These are phyloP conservation scores for Phytophthora idaei DNA, from an alignment of 352 stramenopile genomes.

Conservation along the genomic window DNA sequence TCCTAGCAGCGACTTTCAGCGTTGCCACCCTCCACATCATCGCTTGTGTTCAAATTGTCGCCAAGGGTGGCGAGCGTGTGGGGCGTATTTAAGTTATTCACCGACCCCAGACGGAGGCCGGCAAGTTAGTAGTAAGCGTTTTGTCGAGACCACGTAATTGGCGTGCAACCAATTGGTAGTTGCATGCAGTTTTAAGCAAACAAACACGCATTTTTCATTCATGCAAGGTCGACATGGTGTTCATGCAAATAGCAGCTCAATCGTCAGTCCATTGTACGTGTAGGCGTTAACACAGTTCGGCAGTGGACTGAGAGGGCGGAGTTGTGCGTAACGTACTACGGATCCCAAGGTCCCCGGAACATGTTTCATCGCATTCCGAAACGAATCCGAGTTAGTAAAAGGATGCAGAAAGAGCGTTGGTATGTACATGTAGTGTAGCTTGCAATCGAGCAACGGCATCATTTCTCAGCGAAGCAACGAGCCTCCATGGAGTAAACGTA, in stretches of 20 bases:
- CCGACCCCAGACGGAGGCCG: slow-evolving; percentile 27
- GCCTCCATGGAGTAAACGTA: slow-evolving; percentile 3
- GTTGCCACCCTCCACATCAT: slow-evolving; percentile 11
- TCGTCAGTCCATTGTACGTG: no score
- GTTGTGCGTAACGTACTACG: no score
- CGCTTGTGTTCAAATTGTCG: slow-evolving; percentile 31
- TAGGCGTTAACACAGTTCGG: no score
- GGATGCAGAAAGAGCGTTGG: slow-evolving; percentile 7
- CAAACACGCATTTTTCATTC: slow-evolving; percentile 31
- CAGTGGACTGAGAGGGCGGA: no score
- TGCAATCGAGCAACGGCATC: slow-evolving; percentile 26
- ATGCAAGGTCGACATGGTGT: neutral
- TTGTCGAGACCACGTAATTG: slow-evolving; percentile 40
- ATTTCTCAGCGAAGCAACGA: slow-evolving; percentile 22
- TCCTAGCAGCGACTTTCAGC: slow-evolving; percentile 22
- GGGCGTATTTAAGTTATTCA: slow-evolving; percentile 62
- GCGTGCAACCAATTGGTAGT: slow-evolving; percentile 44
- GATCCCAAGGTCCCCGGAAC: slow-evolving; percentile 8
- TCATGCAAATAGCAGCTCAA: no score
- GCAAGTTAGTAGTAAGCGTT: slow-evolving; percentile 48
- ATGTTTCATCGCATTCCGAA: slow-evolving; percentile 7
- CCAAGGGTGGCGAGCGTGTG: slow-evolving; percentile 24
- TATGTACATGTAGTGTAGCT: slow-evolving; percentile 7
- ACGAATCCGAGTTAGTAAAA: slow-evolving; percentile 11
- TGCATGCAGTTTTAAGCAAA: slow-evolving; percentile 33